These are phyloP conservation scores for Xylaria venustula DNA, from an alignment of 495 filamentous ascomycete species.

Conservation along the genomic window DNA sequence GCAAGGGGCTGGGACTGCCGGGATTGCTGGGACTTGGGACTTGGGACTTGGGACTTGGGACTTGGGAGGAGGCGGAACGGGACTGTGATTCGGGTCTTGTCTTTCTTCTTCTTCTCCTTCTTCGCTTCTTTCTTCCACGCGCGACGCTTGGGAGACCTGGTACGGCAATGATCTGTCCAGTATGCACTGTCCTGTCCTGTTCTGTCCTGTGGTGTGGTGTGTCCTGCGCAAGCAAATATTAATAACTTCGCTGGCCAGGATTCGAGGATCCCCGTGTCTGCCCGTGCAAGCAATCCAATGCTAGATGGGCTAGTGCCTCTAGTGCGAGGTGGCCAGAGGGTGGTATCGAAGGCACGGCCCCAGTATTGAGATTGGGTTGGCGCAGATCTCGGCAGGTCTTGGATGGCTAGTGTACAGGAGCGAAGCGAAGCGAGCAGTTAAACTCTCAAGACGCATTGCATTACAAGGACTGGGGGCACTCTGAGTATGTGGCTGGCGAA, in stretches of 20 bases:
- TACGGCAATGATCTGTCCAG: background rate
- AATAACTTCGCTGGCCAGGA: background rate
- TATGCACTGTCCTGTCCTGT: background rate
- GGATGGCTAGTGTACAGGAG: too few species aligned
- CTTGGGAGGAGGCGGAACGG: background rate
- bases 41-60: background rate
- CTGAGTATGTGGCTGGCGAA: too few species aligned
- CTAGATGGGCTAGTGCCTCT: background rate
- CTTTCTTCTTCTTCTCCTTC: background rate
- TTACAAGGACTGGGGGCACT: too few species aligned
- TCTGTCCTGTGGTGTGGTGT: too few species aligned
- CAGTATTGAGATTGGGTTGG: background rate
- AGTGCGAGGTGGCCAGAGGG: background rate
- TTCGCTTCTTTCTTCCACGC: background rate
- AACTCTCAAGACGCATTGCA: too few species aligned
- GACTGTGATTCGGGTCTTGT: background rate
- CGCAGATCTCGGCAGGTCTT: constrained; percentile 4
- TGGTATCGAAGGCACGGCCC: background rate
- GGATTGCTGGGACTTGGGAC: background rate
- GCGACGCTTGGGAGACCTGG: background rate
- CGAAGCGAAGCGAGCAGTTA: too few species aligned
- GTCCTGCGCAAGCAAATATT: background rate
- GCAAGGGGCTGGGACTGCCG: background rate
- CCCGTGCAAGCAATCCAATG: too few species aligned
- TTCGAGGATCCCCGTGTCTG: background rate